Conservation (phyloP, 345 rosid species). For the Firmiana major region DNA sequence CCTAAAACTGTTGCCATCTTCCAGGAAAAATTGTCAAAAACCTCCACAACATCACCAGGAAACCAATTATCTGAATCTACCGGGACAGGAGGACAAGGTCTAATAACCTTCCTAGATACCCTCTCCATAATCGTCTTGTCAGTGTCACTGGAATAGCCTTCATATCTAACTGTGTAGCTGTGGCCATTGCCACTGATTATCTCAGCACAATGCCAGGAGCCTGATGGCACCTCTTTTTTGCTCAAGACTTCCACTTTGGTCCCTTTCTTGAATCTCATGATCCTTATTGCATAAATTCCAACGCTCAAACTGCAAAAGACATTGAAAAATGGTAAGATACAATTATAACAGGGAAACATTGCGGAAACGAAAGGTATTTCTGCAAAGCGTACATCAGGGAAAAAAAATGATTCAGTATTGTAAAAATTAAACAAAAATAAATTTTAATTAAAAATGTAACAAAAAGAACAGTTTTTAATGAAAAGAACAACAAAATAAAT, state of each 20-base stretch:
- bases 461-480: background rate
- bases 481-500: background rate
- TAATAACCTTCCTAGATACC: slow-evolving; percentile 51
- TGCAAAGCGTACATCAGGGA: background rate
- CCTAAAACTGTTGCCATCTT: slow-evolving; percentile 62
- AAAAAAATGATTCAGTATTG: background rate
- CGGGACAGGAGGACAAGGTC: slow-evolving; percentile 52
- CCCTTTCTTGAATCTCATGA: slow-evolving; percentile 63
- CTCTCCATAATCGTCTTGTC: slow-evolving; percentile 30
- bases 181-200: slow-evolving; percentile 62
- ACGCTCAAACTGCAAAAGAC: slow-evolving; percentile 15
- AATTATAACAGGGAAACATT: background rate
- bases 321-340: slow-evolving; percentile 14
- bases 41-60: slow-evolving; percentile 77
- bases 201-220: slow-evolving; percentile 74
- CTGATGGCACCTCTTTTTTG: slow-evolving; percentile 51
- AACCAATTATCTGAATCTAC: slow-evolving; percentile 41
- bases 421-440: background rate
- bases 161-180: slow-evolving; percentile 52
- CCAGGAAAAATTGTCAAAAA: slow-evolving; percentile 60
- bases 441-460: background rate
- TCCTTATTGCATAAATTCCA: background rate
- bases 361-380: background rate
- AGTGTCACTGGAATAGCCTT: slow-evolving; percentile 19
- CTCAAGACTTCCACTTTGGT: slow-evolving; percentile 66